Base-by-base conservation (phyloP, 1,284 basidiomycete species). In the Exobasidium rhododendri region DNA sequence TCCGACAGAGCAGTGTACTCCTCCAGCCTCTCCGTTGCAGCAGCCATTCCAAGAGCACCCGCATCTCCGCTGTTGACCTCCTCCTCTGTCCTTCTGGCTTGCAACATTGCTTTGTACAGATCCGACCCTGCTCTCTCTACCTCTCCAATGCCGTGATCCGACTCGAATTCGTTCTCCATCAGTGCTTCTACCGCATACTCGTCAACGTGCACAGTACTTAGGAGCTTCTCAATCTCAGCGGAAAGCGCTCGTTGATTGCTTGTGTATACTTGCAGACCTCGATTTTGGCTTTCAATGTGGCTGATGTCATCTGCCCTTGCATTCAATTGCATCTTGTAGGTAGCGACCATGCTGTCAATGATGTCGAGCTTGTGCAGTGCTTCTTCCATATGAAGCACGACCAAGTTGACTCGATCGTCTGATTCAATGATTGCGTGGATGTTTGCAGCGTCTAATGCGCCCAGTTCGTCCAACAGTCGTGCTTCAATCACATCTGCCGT, bases 401-500 rank as follows among this genome's bases (percentile, higher is more conserved):
- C 93, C n/a, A 89, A 83, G 45, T 85, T 85, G 56, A 98, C 88
- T 24, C 94, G 86, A 61, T 86, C 85, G 65, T 86, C 94, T 4
- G 90, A 90, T 81, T 97, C 94, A 56, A 98, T 85, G 82, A 97
- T 96, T 0, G 94, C 96, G 80, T 97, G 91, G 28, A 97, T 91
- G 77, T 94, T 97, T 7, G 94, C 94, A 7, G 77, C 71, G 20
- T 79, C 76, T 4, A 79, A 64, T 5, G 77, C 77, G 0, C 71
- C 66, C 10, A 79, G 64, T 61, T 79, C 77, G 50, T 75, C 75
- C 44, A 78, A 62, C 5, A 79, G 60, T 10, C 74, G 67, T 14
- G 70, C 76, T 55, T 79, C 77, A 52, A 79, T 79, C 30, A 75
- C 69, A 49, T 79, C 77, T 5, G 77, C 77, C 6, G 77, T 78